Base-by-base conservation (phyloP, 2,329 filamentous ascomycete genomes). In the Didymella arachidicola region DNA sequence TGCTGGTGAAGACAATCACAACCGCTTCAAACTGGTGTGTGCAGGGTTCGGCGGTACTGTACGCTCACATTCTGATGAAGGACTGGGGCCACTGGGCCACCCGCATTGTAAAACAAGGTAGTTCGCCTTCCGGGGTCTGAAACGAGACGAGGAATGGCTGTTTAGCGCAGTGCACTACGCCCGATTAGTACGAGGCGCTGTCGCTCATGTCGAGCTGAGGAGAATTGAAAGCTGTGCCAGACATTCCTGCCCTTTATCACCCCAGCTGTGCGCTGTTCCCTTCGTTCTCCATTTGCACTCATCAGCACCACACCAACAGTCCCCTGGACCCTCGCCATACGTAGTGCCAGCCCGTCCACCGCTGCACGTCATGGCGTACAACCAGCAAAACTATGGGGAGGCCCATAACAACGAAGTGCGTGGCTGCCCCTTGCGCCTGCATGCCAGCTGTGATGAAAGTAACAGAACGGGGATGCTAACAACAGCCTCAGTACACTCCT, bases 351-450 rank as follows among this genome's bases (percentile, higher is more conserved):
- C 61, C 63, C 61, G 64, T 62, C 59, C 65, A 66, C 59, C 64
- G 66, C 70, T 66, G 72, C 68, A 71, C 70, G 62, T 62, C 70
- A 77, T 77, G 75, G 74, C 74, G 53, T 75, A 76, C 74, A 75
- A 73, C 68, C 65, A 69, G 65, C 68, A 65, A 61, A 68, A 65
- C 62, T 76, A 77, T 61, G 73, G 73, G 51, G 76, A 77, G 30
- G 71, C 71, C 52, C 56, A 59, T 46, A 69, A 78, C 61, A 67
- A 72, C 57, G 71, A 71, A 61, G 74, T 74, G 67, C 49, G 73
- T 62, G 61, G 54, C 61, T 62, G 61, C 54, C 32, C 49, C n/a
- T 42, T 48, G 25, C 52, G 46, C 43, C 36, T 57, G 39, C 62
- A 62, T 51, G 18, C 14, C 48, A 12, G 5, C 39, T 47, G 7